Evolutionary conservation across 768 basidiomycete species (phyloP).

Genomic region (Mycena metata): DNA sequence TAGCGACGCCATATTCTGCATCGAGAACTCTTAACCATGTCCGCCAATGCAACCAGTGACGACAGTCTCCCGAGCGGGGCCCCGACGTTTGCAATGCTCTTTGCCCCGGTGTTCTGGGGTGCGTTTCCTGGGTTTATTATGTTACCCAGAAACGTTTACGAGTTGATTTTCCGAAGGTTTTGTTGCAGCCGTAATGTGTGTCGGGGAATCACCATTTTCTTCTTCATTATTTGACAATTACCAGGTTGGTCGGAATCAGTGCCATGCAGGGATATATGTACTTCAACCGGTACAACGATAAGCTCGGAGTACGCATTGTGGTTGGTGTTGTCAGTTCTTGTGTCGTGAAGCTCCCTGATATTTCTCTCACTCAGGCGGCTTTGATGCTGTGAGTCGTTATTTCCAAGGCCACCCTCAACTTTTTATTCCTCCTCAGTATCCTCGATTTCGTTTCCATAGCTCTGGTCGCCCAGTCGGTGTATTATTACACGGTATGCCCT

Average conservation of each 20-base stretch:
- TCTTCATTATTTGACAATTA: background rate
- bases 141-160: background rate
- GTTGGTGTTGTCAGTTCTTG: conserved; percentile 6
- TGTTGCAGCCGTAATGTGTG: conserved; percentile 27
- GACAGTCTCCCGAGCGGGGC: background rate
- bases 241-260: conserved; percentile 31
- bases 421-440: conserved; percentile 25
- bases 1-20: background rate
- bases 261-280: conserved; percentile 34
- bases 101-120: conserved; percentile 37
- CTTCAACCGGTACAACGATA: conserved; percentile 37
- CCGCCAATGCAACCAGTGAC: conserved; percentile 1
- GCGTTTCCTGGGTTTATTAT: background rate
- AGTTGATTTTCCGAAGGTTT: conserved; percentile 24
- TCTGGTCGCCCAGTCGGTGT: conserved; percentile 59
- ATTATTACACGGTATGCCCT: conserved; percentile 55
- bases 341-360: background rate
- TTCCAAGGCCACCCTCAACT: too few relatives aligned
- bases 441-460: conserved; percentile 56
- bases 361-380: conserved; percentile 7
- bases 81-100: conserved; percentile 24
- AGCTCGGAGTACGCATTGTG: conserved; percentile 24
- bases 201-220: background rate
- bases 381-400: conserved; percentile 28
- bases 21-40: conserved; percentile 6